Percentiles rank a stretch among this genome's conserved stretches.
Conservation (phyloP, 768 basidiomycete species). For the Dentipellis fragilis region DNA sequence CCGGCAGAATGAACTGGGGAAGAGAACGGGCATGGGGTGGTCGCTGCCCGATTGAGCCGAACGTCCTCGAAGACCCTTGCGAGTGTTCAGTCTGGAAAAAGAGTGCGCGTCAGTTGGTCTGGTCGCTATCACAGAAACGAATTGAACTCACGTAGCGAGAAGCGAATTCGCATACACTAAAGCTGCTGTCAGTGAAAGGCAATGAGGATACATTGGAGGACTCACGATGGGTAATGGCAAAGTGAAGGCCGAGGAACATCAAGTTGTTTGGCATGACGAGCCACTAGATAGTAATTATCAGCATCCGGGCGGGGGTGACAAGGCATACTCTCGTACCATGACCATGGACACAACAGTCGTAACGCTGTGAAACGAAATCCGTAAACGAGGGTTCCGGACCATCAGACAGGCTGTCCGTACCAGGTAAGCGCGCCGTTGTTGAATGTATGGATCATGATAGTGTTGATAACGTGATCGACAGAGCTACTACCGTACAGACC, state of each 20-base stretch:
- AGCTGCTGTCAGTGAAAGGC: not conserved
- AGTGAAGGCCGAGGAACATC: conserved; percentile 14
- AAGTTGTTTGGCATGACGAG: conserved; percentile 8
- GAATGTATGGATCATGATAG: conserved; percentile 13
- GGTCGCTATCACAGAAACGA: not conserved
- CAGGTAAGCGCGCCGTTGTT: conserved; percentile 15
- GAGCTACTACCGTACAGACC: not conserved
- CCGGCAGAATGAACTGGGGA: conserved; percentile 7
- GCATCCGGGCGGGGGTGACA: no score
- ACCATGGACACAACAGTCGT: conserved; percentile 11
- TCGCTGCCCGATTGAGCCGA: not conserved
- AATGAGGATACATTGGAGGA: not conserved
- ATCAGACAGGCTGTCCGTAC: not conserved
- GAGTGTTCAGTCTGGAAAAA: conserved; percentile 10
- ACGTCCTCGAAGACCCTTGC: conserved; percentile 6
- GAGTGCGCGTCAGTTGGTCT: not conserved
- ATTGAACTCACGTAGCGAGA: conserved; percentile 8
- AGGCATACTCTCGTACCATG: not conserved
- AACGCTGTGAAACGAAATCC: not conserved
- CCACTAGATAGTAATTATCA: conserved; percentile 2
- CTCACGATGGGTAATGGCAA: conserved; percentile 12
- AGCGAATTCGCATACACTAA: conserved; percentile 15
- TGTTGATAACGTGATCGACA: conserved; percentile 12
- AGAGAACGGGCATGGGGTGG: conserved; percentile 5
- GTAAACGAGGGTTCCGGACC: no score